Evolutionary conservation across 192 early-diverging fungal genomes (phyloP).

Genomic region (Geranomyces variabilis): DNA sequence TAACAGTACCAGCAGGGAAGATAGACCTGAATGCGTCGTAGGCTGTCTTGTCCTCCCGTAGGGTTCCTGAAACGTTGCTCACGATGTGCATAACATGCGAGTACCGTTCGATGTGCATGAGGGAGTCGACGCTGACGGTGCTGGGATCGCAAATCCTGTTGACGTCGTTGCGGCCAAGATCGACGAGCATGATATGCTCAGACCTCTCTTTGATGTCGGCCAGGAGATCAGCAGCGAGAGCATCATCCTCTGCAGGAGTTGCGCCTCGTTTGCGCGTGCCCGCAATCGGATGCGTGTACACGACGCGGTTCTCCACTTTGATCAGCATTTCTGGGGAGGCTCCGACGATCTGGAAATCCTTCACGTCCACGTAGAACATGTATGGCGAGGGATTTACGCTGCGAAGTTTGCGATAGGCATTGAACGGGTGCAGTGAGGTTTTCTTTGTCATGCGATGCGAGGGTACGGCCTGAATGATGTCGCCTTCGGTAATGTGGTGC

Average conservation of each 20-base stretch:
- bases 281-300: constrained; percentile 96
- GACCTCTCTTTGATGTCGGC: constrained; percentile 94
- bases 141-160: constrained; percentile 94
- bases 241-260: constrained; percentile 85
- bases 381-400: constrained; percentile 99
- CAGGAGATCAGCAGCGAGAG: constrained; percentile 84
- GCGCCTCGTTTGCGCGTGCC: constrained; percentile 92
- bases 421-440: constrained; percentile 95
- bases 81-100: constrained; percentile 99
- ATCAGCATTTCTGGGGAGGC: constrained; percentile 98
- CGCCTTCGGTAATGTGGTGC: constrained; percentile 89
- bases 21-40: constrained; percentile 97
- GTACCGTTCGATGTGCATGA: constrained; percentile 97
- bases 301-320: constrained; percentile 82
- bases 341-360: constrained; percentile 92
- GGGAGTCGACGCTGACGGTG: constrained; percentile 90
- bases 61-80: constrained; percentile 87
- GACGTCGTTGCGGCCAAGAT: constrained; percentile 97
- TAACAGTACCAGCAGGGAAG: constrained; percentile 97
- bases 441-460: constrained; percentile 85
- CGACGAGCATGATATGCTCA: constrained; percentile 99
- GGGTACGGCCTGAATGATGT: constrained; percentile 98
- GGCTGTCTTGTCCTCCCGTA: constrained; percentile 85
- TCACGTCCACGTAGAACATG: constrained; percentile 98
- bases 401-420: constrained; percentile 94